Evolutionary conservation across 768 basidiomycete genomes (phyloP).

Genomic region (Mycena crocata): DNA sequence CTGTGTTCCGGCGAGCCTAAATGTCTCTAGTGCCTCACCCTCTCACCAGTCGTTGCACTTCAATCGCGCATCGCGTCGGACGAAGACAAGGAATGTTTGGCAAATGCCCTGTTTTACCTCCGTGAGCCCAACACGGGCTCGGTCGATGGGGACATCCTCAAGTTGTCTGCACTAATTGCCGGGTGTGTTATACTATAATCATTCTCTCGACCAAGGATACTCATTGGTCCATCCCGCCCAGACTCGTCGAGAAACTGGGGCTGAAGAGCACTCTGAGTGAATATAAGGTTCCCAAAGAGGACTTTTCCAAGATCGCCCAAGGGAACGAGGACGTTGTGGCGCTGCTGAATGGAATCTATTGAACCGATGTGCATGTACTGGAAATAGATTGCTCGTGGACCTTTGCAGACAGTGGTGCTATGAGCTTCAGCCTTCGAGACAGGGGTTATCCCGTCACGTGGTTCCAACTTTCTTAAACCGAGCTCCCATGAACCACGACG

Average conservation of each 20-base stretch:
- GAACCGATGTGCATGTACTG: not conserved
- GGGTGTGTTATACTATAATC: constrained; percentile 53
- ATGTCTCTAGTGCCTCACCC: constrained; percentile 70
- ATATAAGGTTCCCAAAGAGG: constrained; percentile 72
- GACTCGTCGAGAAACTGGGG: constrained; percentile 70
- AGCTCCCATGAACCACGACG: constrained; percentile 4
- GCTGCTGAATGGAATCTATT: constrained; percentile 62
- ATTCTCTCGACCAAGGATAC: not conserved
- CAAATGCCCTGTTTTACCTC: constrained; percentile 68
- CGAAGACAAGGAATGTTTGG: constrained; percentile 73
- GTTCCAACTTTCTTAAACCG: too few relatives aligned
- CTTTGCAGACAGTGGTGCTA: too few relatives aligned
- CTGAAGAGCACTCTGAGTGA: constrained; percentile 67
- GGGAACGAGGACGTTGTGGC: constrained; percentile 58
- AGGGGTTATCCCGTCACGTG: constrained; percentile 4
- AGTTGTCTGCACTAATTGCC: constrained; percentile 64
- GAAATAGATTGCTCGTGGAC: not conserved
- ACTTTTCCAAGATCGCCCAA: constrained; percentile 66
- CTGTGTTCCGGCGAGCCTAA: not conserved
- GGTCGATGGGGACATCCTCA: constrained; percentile 69
- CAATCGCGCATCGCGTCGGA: constrained; percentile 67
- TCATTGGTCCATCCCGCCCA: constrained; percentile 38
- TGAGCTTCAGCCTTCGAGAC: too few relatives aligned
- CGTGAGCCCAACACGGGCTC: constrained; percentile 71
- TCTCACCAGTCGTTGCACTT: constrained; percentile 70